Base-by-base conservation (phyloP, 1,284 basidiomycete genomes). In the Exobasidium rhododendri region DNA sequence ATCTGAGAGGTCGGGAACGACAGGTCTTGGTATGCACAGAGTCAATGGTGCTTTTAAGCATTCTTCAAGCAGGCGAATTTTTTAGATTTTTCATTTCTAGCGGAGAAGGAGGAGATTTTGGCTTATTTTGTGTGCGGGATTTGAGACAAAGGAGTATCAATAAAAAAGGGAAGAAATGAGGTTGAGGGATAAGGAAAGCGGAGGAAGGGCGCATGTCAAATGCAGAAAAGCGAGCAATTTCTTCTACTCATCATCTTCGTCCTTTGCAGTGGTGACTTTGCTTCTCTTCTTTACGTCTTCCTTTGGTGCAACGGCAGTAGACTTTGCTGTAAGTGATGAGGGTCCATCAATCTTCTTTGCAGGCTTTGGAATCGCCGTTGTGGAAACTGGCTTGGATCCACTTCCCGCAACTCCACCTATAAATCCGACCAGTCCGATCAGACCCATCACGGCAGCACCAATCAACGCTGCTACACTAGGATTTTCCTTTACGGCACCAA, bases 401-500 rank as follows among this genome's bases (percentile, higher is more conserved):
- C 74, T 68, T 32, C 73, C 67, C 14, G 75, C 46, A 17, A 68
- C 55, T 43, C 70, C 69, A 46, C 64, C 68, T 22, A 77, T 31
- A 13, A 77, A 53, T 29, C 69, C 68, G 31, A 76, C 62, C 5
- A 79, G 61, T 26, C 69, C 70, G 10, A 76, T 58, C 3, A 76
- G 58, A 31, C 63, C 68, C 10, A 70, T 72, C 14, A 78, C 64
- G 10, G 62, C 67, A 10, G 73, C 74, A 30, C 62, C 75, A 17
- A 75, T 50, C 49, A 66, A 71, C 40, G 68, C 74, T 13, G 74
- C 69, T 1, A 76, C 69, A 46, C 72, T 67, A 20, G 74, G 73
- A 66, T 71, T 67, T 62, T 67, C 67, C 64, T 69, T 71, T 57
- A 76, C 64, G 10, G 75, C 77, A 46, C 59, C 66, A 56, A 77